phyloP scores from a whole-genome alignment of 129 eudicot species.

The Flaveria robusta region DNA sequence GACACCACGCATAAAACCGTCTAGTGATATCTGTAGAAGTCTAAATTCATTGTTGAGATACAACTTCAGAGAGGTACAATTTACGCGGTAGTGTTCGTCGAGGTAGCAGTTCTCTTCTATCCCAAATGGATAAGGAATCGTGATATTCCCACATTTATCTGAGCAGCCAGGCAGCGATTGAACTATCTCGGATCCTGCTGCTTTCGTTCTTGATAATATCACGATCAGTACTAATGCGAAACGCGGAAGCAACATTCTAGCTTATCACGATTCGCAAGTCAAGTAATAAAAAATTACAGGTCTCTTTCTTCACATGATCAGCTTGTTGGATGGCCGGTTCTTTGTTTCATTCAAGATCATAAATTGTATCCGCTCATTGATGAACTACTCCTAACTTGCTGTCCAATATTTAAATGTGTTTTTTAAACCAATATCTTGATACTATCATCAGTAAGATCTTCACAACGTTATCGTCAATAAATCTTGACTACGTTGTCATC shows the following conservation, averaged over 20 bases:
- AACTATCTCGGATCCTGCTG: too few relatives aligned
- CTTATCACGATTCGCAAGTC: not conserved
- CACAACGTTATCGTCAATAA: too few relatives aligned
- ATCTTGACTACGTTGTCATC: too few relatives aligned
- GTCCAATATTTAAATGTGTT: too few relatives aligned
- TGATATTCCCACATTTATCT: not conserved
- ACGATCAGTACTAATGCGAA: not conserved
- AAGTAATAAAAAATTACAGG: not conserved
- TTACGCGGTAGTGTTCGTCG: conserved; percentile 20
- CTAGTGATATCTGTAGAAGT: conserved; percentile 13
- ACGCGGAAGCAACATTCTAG: conserved; percentile 16
- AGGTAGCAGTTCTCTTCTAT: conserved; percentile 14
- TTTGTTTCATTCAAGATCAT: conserved; percentile 7
- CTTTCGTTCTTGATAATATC: not conserved
- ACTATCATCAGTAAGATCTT: too few relatives aligned
- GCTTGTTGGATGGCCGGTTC: not conserved
- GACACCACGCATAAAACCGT: conserved; percentile 17
- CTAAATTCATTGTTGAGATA: conserved; percentile 26
- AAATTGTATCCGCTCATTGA: not conserved
- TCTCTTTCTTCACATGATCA: too few relatives aligned
- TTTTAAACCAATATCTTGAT: too few relatives aligned
- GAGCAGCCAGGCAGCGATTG: not conserved
- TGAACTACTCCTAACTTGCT: too few relatives aligned
- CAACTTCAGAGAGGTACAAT: conserved; percentile 30
- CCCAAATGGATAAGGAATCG: not conserved